Conservation (phyloP, 2,329 filamentous ascomycete genomes). For the Ceratocystis ficicola region DNA sequence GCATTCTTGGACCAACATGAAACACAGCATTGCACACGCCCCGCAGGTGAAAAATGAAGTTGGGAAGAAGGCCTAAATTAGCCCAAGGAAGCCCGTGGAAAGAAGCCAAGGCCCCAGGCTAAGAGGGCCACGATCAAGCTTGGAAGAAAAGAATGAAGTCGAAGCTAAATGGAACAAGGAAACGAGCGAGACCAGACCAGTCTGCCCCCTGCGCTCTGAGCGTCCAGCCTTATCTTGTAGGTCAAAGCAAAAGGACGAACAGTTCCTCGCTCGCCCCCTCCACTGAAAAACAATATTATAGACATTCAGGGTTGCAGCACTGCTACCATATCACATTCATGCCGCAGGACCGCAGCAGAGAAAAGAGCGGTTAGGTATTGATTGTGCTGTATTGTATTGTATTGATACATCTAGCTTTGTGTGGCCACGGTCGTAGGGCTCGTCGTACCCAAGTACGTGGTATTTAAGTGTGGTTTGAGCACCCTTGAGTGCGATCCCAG, state of each 20-base stretch:
- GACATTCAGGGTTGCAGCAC: background rate
- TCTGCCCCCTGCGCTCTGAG: background rate
- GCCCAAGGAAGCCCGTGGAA: background rate
- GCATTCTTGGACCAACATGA: background rate
- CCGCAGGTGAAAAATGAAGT: too few relatives aligned
- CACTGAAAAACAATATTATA: background rate
- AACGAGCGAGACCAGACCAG: background rate
- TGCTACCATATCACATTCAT: background rate
- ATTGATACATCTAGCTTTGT: background rate
- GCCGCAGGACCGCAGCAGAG: background rate
- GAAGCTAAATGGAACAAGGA: background rate
- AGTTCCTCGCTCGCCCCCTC: background rate
- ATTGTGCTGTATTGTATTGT: background rate
- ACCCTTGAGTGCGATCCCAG: background rate
- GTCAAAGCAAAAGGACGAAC: too few relatives aligned
- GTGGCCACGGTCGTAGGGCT: background rate
- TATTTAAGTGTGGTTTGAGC: conserved; percentile 10
- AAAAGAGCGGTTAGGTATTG: background rate
- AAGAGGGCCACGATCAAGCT: background rate
- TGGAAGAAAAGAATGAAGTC: background rate
- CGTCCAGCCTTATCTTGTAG: background rate
- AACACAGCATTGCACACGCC: background rate
- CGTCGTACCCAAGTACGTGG: background rate
- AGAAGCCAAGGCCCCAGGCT: background rate
- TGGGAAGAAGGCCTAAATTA: background rate